phyloP scores from a whole-genome alignment of 768 basidiomycete genomes.

The Pisolithus marmoratus region DNA sequence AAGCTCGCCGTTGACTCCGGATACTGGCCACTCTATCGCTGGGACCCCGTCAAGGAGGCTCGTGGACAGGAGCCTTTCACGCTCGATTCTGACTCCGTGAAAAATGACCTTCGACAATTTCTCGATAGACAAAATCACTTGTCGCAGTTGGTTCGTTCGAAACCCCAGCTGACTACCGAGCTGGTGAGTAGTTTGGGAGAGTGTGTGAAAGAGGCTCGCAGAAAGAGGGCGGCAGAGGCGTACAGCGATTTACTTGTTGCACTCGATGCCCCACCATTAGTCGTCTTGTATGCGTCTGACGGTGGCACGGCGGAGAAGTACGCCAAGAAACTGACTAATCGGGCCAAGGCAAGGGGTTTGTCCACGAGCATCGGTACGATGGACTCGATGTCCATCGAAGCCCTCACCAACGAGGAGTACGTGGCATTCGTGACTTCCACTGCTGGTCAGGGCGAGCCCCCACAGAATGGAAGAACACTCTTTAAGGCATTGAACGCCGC shows the following conservation, averaged over 20 bases:
- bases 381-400: conserved; percentile 75
- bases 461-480: conserved; percentile 90
- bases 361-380: conserved; percentile 69
- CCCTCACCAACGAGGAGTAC: conserved; percentile 65
- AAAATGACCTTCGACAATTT: conserved; percentile 90
- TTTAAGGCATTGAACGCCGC: conserved; percentile 80
- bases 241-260: conserved; percentile 80
- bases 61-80: conserved; percentile 79
- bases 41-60: conserved; percentile 85
- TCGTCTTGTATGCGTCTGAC: conserved; percentile 92
- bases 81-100: conserved; percentile 90
- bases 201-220: conserved; percentile 77
- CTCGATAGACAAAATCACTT: conserved; percentile 96
- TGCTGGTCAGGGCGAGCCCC: conserved; percentile 96
- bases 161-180: conserved; percentile 75
- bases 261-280: conserved; percentile 83
- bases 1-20: conserved; percentile 94
- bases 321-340: conserved; percentile 78
- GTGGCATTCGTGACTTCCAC: conserved; percentile 87
- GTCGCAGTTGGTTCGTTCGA: conserved; percentile 82
- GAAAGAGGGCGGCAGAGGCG: conserved; percentile 71
- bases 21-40: conserved; percentile 97
- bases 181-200: conserved; percentile 82
- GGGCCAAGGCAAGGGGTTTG: conserved; percentile 82
- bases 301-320: conserved; percentile 95